A percentile compares a stretch with the other conserved stretches of the same genome.
These are phyloP conservation scores for Picea mariana DNA, from an alignment of 83 land plant species.

Conservation along the genomic window DNA sequence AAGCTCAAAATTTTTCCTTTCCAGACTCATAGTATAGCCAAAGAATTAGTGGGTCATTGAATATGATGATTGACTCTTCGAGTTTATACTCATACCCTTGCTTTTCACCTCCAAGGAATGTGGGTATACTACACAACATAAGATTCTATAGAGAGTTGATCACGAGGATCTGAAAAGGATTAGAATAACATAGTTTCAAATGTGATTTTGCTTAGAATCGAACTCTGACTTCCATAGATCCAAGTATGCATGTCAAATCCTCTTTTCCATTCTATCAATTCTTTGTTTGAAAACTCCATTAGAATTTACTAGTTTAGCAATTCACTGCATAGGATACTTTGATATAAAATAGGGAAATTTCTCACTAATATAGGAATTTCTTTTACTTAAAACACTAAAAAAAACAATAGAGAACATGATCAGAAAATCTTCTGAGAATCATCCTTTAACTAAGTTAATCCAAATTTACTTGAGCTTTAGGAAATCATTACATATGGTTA, in stretches of 20 bases:
- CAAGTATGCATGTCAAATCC: slow-evolving; percentile 42
- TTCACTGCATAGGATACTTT: background rate
- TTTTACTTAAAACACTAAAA: background rate
- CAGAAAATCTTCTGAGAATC: background rate
- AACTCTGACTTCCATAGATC: slow-evolving; percentile 40
- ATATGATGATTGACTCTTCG: no score
- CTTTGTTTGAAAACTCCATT: background rate
- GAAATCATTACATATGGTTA: no score
- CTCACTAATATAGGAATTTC: background rate
- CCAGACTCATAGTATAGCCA: no score
- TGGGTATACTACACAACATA: no score
- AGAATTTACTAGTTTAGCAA: background rate
- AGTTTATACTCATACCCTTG: no score
- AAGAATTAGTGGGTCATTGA: no score
- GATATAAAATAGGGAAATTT: background rate
- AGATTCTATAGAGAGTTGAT: no score
- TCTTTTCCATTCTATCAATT: background rate
- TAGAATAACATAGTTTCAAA: no score
- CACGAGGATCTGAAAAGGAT: no score
- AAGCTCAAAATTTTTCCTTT: no score
- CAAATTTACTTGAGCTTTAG: background rate
- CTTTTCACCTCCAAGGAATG: no score
- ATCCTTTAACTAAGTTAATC: background rate
- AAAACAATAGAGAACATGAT: background rate
- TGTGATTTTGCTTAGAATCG: slow-evolving; percentile 69